Evolutionary conservation across 2,329 filamentous ascomycete species (phyloP).

Genomic region (Fusarium acutatum): DNA sequence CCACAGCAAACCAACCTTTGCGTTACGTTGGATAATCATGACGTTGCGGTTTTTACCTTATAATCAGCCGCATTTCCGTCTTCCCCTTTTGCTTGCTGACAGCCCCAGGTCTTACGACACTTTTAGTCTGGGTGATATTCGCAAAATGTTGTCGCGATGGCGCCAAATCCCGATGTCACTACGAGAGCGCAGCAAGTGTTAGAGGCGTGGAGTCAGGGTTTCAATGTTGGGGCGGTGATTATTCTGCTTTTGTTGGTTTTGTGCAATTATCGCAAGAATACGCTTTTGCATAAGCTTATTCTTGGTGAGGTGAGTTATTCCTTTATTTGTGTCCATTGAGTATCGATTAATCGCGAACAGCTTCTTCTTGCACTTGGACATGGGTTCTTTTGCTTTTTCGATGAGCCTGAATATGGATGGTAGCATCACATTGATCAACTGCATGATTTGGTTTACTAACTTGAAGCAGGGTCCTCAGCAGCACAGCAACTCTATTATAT

Average conservation of each 20-base stretch:
- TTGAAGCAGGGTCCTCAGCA: constrained; percentile 1
- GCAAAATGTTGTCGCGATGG: constrained; percentile 2
- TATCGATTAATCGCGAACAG: background rate
- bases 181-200: constrained; percentile 19
- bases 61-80: background rate
- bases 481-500: constrained; percentile 16
- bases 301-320: constrained; percentile 5
- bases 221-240: constrained; percentile 13
- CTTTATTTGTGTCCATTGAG: background rate
- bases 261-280: constrained; percentile 21
- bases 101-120: background rate
- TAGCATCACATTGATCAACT: background rate
- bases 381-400: constrained; percentile 21
- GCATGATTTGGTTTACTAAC: background rate
- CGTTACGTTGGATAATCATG: background rate
- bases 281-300: constrained; percentile 25
- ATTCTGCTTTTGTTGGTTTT: constrained; percentile 13
- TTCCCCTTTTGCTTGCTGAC: background rate
- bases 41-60: background rate
- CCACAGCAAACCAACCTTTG: background rate
- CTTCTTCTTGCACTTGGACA: constrained; percentile 18
- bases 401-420: constrained; percentile 24
- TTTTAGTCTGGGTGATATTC: background rate
- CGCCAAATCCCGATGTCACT: constrained; percentile 12
- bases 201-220: constrained; percentile 25